Percentiles rank a stretch among this genome's conserved stretches.
Evolutionary conservation across 2,329 filamentous ascomycete genomes (phyloP).

Genomic region (Cadophora malorum): DNA sequence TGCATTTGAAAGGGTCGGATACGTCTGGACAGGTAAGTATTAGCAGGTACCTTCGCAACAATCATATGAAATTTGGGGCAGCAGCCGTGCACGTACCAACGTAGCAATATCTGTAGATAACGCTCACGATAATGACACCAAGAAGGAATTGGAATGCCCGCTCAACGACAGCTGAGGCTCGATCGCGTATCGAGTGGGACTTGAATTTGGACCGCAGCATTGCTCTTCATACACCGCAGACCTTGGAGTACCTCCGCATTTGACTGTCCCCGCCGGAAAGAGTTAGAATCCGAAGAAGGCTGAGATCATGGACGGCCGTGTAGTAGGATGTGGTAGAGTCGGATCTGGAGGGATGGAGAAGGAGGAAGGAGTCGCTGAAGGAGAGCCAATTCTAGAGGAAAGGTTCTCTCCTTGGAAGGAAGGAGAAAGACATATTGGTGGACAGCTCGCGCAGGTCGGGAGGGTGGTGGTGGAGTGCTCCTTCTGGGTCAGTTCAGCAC

Average conservation of each 20-base stretch:
- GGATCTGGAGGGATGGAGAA: neutral
- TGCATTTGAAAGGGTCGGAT: conserved; percentile 60
- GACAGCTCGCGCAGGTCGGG: neutral
- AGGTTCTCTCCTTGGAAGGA: neutral
- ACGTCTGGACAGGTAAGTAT: conserved; percentile 34
- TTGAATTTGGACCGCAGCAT: conserved; percentile 24
- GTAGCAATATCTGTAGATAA: conserved; percentile 44
- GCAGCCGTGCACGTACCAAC: conserved; percentile 34
- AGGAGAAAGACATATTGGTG: conserved; percentile 3
- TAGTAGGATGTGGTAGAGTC: neutral
- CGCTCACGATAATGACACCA: conserved; percentile 34
- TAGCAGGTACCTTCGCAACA: conserved; percentile 12
- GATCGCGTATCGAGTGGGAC: conserved; percentile 16
- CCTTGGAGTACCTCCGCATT: conserved; percentile 15
- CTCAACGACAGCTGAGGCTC: conserved; percentile 24
- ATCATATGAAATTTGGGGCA: too few relatives aligned
- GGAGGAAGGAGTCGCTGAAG: neutral
- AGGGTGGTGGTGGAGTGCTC: neutral
- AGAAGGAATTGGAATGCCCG: conserved; percentile 36
- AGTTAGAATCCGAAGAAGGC: neutral
- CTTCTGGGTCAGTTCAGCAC: neutral
- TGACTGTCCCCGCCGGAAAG: conserved; percentile 7
- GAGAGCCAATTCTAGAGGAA: conserved; percentile 5
- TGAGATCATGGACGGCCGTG: neutral
- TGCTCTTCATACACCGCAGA: conserved; percentile 18